These are phyloP conservation scores for Suillus paluster DNA, from an alignment of 768 basidiomycete genomes.

Conservation along the genomic window DNA sequence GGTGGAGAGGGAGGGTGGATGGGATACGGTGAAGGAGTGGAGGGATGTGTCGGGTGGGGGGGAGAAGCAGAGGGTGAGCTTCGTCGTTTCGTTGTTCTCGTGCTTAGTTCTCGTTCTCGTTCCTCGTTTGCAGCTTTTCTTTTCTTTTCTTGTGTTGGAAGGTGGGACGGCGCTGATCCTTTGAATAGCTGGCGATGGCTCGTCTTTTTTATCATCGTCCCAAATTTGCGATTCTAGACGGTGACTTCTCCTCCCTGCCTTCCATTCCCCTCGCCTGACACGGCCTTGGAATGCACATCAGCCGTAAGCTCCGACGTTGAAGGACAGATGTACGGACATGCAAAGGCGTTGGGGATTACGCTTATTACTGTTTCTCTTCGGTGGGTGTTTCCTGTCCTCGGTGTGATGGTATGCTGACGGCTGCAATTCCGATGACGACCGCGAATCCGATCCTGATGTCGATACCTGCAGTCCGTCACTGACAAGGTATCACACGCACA, in stretches of 20 bases:
- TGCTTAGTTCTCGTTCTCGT: slow-evolving; percentile 15
- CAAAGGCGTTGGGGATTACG: slow-evolving; percentile 87
- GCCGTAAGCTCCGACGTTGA: slow-evolving; percentile 97
- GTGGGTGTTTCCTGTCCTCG: slow-evolving; percentile 42
- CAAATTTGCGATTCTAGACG: slow-evolving; percentile 81
- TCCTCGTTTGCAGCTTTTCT: too few species aligned
- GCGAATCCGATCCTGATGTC: too few species aligned
- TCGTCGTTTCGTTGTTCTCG: background rate
- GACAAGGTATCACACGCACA: slow-evolving; percentile 86
- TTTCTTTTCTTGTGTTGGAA: too few species aligned
- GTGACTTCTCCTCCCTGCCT: too few species aligned
- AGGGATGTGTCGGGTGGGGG: slow-evolving; percentile 93
- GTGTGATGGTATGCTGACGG: too few species aligned
- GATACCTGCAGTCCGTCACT: slow-evolving; percentile 66
- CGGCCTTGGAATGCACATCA: slow-evolving; percentile 96
- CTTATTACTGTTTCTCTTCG: slow-evolving; percentile 91
- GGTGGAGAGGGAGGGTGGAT: slow-evolving; percentile 85
- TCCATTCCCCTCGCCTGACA: too few species aligned
- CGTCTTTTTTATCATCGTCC: slow-evolving; percentile 91
- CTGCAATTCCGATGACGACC: too few species aligned
- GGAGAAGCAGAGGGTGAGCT: slow-evolving; percentile 86
- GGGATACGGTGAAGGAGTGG: slow-evolving; percentile 93
- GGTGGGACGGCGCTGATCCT: slow-evolving; percentile 16
- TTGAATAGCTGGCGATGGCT: slow-evolving; percentile 80
- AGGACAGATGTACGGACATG: slow-evolving; percentile 93